Base-by-base conservation (phyloP, 768 basidiomycete species). In the Udeniomyces megalosporus region DNA sequence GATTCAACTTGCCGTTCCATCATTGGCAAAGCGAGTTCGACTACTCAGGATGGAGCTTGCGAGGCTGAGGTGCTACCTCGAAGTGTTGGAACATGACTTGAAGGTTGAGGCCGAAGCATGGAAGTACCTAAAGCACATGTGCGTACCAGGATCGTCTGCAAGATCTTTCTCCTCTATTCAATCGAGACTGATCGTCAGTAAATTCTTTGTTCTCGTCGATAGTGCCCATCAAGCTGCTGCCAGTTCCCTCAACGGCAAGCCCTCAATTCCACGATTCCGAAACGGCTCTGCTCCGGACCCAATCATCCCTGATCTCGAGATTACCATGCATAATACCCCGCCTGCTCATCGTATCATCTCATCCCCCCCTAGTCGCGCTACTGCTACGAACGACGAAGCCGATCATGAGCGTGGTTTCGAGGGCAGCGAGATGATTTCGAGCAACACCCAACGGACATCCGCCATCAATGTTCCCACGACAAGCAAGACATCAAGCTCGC, bases 21-120 rank as follows among this genome's bases (percentile, higher is more conserved):
- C 74, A 20, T 75, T 84, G 14, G 81, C 84, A 8, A 83, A 80
- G 69, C 79, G 80, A 45, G 75, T 97, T 53, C 80, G 79, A 68
- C 77, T 78, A 65, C 74, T 82, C 52, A 81, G 88, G 51, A 75
- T 93, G 56, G 82, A 86, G 6, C 62, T 65, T 28, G 56, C 62
- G 10, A 29, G 62, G n/a, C 48, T 63, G 11, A 31, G 56, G 14
- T 58, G 56, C 51, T 63, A 63, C 57, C 49, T 57, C 22, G 62
- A 63, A 34, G 52, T 63, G 34, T 50, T 63, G 4, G 46, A 47
- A 15, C 52, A 47, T 38, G 62, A 63, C 50, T 49, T 63, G 26
- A 34, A 47, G 24, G 45, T 58, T 15, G 55, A 58, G 45, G 49
- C 46, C 28, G 56, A 63, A 14, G 31, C 29, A 3, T 63, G 62